Evolutionary conservation across 352 stramenopile species (phyloP).

Genomic region (Globisporangium okanoganense): DNA sequence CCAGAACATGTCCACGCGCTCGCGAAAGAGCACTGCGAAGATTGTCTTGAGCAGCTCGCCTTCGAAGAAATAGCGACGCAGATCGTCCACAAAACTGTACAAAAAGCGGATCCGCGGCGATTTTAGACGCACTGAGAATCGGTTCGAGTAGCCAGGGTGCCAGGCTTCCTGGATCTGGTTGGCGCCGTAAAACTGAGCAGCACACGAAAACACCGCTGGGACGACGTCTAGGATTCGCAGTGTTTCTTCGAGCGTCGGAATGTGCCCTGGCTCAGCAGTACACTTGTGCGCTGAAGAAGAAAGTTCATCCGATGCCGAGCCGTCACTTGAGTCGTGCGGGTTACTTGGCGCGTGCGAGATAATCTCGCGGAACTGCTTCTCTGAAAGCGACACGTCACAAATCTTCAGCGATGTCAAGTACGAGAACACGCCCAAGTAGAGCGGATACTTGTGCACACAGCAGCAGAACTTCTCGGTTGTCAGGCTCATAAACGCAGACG

Average conservation of each 20-base stretch:
- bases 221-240: conserved; percentile 46
- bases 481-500: conserved; percentile 56
- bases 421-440: conserved; percentile 65
- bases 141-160: conserved; percentile 78
- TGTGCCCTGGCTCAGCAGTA: conserved; percentile 23
- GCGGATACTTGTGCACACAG: conserved; percentile 63
- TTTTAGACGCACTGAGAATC: conserved; percentile 67
- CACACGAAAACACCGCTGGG: conserved; percentile 71
- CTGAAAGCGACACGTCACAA: conserved; percentile 52
- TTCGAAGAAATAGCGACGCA: conserved; percentile 70
- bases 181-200: conserved; percentile 69
- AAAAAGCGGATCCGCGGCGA: conserved; percentile 79
- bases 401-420: conserved; percentile 76
- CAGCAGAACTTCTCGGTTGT: conserved; percentile 68
- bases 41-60: conserved; percentile 63
- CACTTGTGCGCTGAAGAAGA: conserved; percentile 8
- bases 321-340: neutral
- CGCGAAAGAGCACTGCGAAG: conserved; percentile 50
- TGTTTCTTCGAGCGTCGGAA: conserved; percentile 60
- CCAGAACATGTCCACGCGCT: conserved; percentile 63
- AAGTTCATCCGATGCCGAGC: neutral
- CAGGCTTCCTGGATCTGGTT: conserved; percentile 75
- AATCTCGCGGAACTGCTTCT: conserved; percentile 64
- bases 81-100: conserved; percentile 79
- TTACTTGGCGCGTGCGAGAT: conserved; percentile 38